phyloP scores from a whole-genome alignment of 176 grass and related monocot genomes.

The Hordeum vulgare region MorexV3_pseudomolecules_assembly NC_058524.1:93472584-93473083 shows the following conservation, averaged over 20 bases:
- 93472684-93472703: not conserved
- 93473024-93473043: no score
- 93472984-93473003: not conserved
- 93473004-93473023: not conserved
- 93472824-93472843: not conserved
- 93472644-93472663: not conserved
- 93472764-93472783: no score
- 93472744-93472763: no score
- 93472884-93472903: not conserved
- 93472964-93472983: not conserved
- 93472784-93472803: not conserved
- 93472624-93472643: not conserved
- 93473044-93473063: no score
- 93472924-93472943: not conserved
- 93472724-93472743: not conserved
- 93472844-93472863: not conserved
- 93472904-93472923: not conserved
- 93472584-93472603: not conserved
- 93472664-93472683: not conserved
- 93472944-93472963: not conserved
- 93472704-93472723: not conserved
- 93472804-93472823: no score
- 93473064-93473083: no score
- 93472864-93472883: not conserved
- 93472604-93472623: not conserved